A percentile compares a stretch with the other conserved stretches of the same genome.
Conservation (phyloP, 148 eudicot genomes). For the Rhododendron vialii region DNA sequence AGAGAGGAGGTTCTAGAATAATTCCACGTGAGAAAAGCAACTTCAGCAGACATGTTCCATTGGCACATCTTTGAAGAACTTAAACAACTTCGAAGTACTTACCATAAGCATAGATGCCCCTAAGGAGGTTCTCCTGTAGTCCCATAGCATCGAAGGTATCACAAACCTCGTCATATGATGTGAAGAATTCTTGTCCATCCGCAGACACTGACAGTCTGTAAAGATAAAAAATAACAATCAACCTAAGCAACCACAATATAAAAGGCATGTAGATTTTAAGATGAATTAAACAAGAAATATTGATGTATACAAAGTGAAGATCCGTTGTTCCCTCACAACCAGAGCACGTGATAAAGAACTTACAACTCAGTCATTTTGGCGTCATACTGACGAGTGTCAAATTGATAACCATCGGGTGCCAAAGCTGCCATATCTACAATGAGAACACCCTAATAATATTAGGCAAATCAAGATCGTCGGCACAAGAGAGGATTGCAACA, state of each 20-base stretch:
- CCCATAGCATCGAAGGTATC: slow-evolving; percentile 43
- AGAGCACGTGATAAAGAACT: background rate
- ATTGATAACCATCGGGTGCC: slow-evolving; percentile 26
- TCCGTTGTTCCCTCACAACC: background rate
- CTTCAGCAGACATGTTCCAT: background rate
- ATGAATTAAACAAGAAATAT: background rate
- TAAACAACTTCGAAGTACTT: background rate
- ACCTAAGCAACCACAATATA: background rate
- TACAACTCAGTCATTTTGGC: slow-evolving; percentile 34
- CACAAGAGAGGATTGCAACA: background rate
- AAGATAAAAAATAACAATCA: background rate
- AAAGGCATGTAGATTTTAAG: background rate
- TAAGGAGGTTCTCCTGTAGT: slow-evolving; percentile 31
- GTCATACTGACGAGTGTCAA: slow-evolving; percentile 27
- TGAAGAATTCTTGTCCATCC: slow-evolving; percentile 31
- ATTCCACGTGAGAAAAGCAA: background rate
- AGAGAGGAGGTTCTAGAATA: background rate
- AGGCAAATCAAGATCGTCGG: background rate
- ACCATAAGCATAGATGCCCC: slow-evolving; percentile 45
- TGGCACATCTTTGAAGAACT: background rate
- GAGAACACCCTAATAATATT: background rate
- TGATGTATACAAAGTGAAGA: background rate
- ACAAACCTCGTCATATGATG: slow-evolving; percentile 28
- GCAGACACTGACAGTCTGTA: slow-evolving; percentile 17
- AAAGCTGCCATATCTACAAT: slow-evolving; percentile 30